Base-by-base conservation (phyloP, 2,329 filamentous ascomycete genomes). In the Ascochyta koolunga region DNA sequence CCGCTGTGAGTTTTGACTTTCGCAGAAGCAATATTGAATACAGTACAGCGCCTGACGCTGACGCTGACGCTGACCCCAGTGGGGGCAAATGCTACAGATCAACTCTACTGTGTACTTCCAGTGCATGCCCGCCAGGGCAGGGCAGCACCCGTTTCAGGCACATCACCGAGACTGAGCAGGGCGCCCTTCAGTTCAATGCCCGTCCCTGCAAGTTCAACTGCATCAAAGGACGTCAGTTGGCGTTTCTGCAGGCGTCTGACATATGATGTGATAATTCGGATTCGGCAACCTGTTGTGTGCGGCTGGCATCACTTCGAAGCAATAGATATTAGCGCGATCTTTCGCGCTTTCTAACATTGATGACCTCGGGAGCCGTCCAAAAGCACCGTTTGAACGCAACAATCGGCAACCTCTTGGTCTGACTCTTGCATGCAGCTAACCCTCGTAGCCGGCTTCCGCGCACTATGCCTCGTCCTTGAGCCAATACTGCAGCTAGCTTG, bases 381-480 rank as follows among this genome's bases (percentile, higher is more conserved):
- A 65, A 68, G 63, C 62, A 63, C 56, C 58, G 47, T 54, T 57
- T 44, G 38, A 60, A 65, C 63, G 53, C 65, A 57, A 60, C 58
- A 54, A 56, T 48, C 58, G 58, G 63, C 62, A 66, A 50, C 56
- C 60, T 58, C 62, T 55, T 68, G 64, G 44, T 49, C 44, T 40
- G 39, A 40, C 45, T 11, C 62, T 64, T 50, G 50, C 55, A 65
- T 69, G 68, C 68, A 69, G 64, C 69, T 70, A 69, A 57, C 44
- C 46, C 56, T 56, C 54, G 47, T 50, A 60, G 64, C 69, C 69
- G 68, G 54, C 61, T 56, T 60, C 66, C 64, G 64, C 56, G 50
- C 46, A 63, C 59, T 56, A 54, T 61, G 58, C 55, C 52, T 59
- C 48, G 41, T 57, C 55, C 58, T 29, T 18, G 21, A 54, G 45